A percentile compares a stretch with the other conserved stretches of the same genome.
These are phyloP conservation scores for Limnanthes douglasii DNA, from an alignment of 345 rosid species.

Conservation along the genomic window DNA sequence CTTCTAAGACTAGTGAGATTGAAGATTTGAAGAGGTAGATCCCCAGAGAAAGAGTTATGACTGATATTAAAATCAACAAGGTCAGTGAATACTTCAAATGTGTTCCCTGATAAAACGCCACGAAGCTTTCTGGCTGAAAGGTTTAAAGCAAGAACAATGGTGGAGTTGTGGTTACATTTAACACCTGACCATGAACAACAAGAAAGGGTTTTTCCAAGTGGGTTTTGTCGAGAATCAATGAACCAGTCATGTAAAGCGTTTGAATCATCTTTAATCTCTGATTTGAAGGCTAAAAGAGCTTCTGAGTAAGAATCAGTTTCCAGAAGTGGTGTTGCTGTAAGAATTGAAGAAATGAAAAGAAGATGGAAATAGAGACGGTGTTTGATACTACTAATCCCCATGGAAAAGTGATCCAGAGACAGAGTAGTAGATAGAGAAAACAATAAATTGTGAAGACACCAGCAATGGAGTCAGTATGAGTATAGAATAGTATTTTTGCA, in stretches of 20 bases:
- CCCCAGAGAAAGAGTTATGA: conserved; percentile 55
- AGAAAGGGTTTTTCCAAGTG: conserved; percentile 17
- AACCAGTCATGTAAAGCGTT: conserved; percentile 53
- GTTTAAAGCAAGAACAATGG: conserved; percentile 38
- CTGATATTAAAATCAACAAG: conserved; percentile 75
- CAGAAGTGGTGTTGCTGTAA: conserved; percentile 1
- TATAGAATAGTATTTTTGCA: too few relatives aligned
- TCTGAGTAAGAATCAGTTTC: conserved; percentile 46
- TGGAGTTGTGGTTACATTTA: conserved; percentile 44
- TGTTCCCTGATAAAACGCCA: conserved; percentile 38
- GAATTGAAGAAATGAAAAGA: conserved; percentile 8
- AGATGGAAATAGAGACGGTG: conserved; percentile 8
- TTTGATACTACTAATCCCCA: too few relatives aligned
- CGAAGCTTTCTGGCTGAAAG: conserved; percentile 52
- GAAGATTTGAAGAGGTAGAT: conserved; percentile 46
- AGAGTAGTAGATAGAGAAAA: too few relatives aligned
- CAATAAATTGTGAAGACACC: too few relatives aligned
- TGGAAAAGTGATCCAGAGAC: too few relatives aligned
- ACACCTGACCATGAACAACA: conserved; percentile 95
- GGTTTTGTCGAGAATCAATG: conserved; percentile 17
- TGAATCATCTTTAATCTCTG: conserved; percentile 32
- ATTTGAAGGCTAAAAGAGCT: conserved; percentile 58
- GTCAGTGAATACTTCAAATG: conserved; percentile 40
- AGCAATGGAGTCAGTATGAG: too few relatives aligned
- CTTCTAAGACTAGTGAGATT: conserved; percentile 33